These are phyloP conservation scores for Geopyxis carbonaria DNA, from an alignment of 495 filamentous ascomycete species.

Conservation along the genomic window DNA sequence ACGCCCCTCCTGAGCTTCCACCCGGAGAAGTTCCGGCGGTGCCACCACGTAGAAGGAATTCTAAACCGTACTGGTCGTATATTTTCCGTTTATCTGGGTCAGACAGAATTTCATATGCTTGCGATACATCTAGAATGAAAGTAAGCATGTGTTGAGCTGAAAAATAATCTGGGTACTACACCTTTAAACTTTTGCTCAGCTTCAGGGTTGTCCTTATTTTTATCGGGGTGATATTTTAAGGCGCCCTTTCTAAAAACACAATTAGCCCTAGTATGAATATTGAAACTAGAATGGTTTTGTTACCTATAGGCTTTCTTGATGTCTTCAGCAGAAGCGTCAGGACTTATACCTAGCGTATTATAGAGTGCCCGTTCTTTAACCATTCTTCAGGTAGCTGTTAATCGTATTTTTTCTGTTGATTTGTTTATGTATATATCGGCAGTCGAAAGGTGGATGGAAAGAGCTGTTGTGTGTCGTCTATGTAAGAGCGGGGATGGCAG, in stretches of 20 bases:
- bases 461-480: too few species aligned
- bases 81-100: conserved; percentile 94
- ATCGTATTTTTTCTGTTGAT: too few species aligned
- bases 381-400: conserved; percentile 42
- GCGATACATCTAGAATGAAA: conserved; percentile 51
- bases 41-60: conserved; percentile 78
- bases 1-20: conserved; percentile 17
- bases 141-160: conserved; percentile 3
- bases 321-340: conserved; percentile 71
- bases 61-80: conserved; percentile 88
- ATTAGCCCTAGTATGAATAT: not conserved
- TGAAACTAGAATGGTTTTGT: conserved; percentile 17
- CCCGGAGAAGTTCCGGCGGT: conserved; percentile 31
- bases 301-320: conserved; percentile 95
- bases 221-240: conserved; percentile 88
- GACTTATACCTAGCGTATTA: conserved; percentile 55
- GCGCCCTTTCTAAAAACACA: conserved; percentile 54
- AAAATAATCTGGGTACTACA: conserved; percentile 17
- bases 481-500: too few species aligned
- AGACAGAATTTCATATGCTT: conserved; percentile 94
- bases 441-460: too few species aligned
- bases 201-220: conserved; percentile 79
- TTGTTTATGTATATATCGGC: too few species aligned
- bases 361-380: conserved; percentile 79
- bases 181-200: conserved; percentile 80